These are phyloP conservation scores for Neurospora hispaniola DNA, from an alignment of 495 filamentous ascomycete genomes.

Conservation along the genomic window DNA sequence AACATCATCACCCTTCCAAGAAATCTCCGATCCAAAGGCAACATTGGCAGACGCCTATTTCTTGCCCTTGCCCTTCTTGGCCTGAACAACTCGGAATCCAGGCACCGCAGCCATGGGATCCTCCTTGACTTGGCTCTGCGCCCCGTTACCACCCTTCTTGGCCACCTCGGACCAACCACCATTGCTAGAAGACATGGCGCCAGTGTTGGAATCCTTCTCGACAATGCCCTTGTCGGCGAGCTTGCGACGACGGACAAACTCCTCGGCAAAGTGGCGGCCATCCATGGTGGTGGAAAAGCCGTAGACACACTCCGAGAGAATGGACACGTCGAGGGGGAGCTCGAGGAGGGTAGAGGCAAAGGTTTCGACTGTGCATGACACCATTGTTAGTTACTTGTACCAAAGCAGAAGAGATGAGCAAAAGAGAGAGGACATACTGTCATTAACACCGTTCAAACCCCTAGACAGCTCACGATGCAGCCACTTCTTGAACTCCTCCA, in stretches of 20 bases:
- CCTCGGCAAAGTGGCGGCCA: constrained; percentile 83
- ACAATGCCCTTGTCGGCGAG: constrained; percentile 82
- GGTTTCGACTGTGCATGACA: constrained; percentile 48
- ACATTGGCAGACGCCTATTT: constrained; percentile 12
- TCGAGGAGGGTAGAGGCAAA: constrained; percentile 64
- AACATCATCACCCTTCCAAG: not conserved
- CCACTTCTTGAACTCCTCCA: constrained; percentile 93
- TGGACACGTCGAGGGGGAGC: constrained; percentile 63
- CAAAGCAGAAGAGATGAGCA: not conserved
- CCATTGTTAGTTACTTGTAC: constrained; percentile 7
- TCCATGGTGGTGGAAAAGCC: constrained; percentile 76
- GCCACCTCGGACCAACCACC: constrained; percentile 97
- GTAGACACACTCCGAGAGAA: constrained; percentile 87
- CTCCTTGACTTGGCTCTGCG: constrained; percentile 21
- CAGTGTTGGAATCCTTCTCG: constrained; percentile 41
- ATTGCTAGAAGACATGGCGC: constrained; percentile 32
- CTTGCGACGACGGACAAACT: constrained; percentile 87
- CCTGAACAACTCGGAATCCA: constrained; percentile 79
- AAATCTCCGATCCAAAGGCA: not conserved
- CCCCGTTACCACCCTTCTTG: constrained; percentile 56
- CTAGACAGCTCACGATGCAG: constrained; percentile 58
- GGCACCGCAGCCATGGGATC: constrained; percentile 36
- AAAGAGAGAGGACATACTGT: constrained; percentile 32
- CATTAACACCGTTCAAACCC: constrained; percentile 34
- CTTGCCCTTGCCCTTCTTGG: constrained; percentile 78